Base-by-base conservation (phyloP, 2,329 filamentous ascomycete genomes). In the Cladophialophora carrionii region DNA sequence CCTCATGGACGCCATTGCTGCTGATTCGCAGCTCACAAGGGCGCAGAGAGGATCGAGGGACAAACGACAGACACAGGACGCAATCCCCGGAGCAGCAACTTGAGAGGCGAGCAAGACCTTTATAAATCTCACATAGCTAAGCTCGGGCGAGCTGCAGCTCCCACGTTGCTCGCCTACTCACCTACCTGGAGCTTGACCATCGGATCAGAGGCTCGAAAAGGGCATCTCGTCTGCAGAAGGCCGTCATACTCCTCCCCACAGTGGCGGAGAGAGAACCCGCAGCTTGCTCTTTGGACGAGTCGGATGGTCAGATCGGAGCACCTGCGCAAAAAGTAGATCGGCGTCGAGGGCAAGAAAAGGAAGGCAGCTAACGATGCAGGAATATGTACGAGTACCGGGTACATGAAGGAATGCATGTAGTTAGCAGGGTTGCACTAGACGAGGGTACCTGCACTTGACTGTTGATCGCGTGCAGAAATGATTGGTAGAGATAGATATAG, bases 241-340 rank as follows among this genome's bases (percentile, higher is more conserved):
- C 57, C 57, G 14, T 52, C 46, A 41, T 37, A 20, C 29, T 60
- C 57, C 29, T 60, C 57, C 43, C 46, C 57, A 60, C 57, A 60
- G 20, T 20, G 32, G 29, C n/a, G 29, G 51, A 37, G 29, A 24
- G 22, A n/a, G 32, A 29, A 3, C 6, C 8, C 14, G 26, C 20
- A 53, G 43, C 57, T 20, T 32, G 46, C 31, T 29, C 43, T 43
- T 41, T 58, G 26, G 59, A 65, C 67, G 62, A 68, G 67, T 68
- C 57, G 62, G 57, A 64, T 17, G 37, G 29, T 57, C 8, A n/a
- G 37, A 43, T 51, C 54, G 29, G 49, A 31, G 67, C 67, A 68
- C 63, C 61, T 68, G 61, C 56, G 26, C 12, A 22, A 3, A 3
- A 12, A 31, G 8, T 14, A 17, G 52, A 54, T 51, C 48, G 48